Percentiles rank a stretch among this genome's conserved stretches.
These are phyloP conservation scores for Annulohypoxylon moriforme DNA, from an alignment of 495 filamentous ascomycete species.

Conservation along the genomic window DNA sequence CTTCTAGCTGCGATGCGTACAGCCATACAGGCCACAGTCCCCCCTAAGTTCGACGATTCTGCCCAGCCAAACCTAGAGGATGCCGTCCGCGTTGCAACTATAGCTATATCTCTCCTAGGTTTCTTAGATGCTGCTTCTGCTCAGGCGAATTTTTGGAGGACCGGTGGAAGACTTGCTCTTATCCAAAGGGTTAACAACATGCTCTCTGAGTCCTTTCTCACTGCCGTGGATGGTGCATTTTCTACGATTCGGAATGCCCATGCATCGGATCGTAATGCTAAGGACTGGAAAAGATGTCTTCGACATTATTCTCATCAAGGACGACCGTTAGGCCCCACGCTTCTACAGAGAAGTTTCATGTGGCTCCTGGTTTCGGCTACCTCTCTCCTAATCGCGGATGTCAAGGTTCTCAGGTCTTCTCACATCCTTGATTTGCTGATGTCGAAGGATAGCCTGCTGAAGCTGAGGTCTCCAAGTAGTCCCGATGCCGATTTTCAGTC, in stretches of 20 bases:
- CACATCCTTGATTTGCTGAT: conserved; percentile 84
- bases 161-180: conserved; percentile 74
- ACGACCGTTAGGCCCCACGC: conserved; percentile 89
- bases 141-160: conserved; percentile 81
- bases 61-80: conserved; percentile 68
- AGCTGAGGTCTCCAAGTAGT: conserved; percentile 52
- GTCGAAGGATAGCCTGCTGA: conserved; percentile 55
- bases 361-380: conserved; percentile 81
- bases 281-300: conserved; percentile 84
- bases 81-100: conserved; percentile 73
- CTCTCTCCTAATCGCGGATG: conserved; percentile 73
- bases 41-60: conserved; percentile 62
- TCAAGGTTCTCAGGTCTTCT: conserved; percentile 66
- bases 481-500: conserved; percentile 63
- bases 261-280: conserved; percentile 60
- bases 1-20: conserved; percentile 76
- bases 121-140: conserved; percentile 84
- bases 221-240: conserved; percentile 85
- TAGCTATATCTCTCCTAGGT: conserved; percentile 84
- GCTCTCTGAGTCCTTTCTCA: conserved; percentile 83
- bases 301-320: conserved; percentile 83
- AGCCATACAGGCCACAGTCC: conserved; percentile 49
- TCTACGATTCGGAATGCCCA: conserved; percentile 80
- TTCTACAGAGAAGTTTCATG: conserved; percentile 88
- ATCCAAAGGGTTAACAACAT: conserved; percentile 75